A percentile compares a stretch with the other conserved stretches of the same genome.
Conservation (phyloP, 495 filamentous ascomycete genomes). For the Aspergillus nidulans region DNA sequence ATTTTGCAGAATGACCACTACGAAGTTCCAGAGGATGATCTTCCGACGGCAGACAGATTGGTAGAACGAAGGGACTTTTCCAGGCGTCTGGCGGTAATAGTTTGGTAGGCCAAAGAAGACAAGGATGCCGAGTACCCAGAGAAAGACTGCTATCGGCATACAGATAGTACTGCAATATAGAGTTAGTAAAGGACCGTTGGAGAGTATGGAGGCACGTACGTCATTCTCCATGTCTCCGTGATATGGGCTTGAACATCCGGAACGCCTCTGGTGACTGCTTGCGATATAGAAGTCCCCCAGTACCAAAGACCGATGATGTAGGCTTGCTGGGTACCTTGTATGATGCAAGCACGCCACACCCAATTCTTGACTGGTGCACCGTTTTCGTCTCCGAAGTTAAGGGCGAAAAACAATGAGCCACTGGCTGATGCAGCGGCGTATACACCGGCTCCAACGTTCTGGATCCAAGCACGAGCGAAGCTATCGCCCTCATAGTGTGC, state of each 20-base stretch:
- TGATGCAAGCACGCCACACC: slow-evolving; percentile 50
- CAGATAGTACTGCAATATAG: slow-evolving; percentile 31
- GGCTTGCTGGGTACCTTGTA: slow-evolving; percentile 47
- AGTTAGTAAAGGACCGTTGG: slow-evolving; percentile 10
- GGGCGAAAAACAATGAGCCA: slow-evolving; percentile 48
- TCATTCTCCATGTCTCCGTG: slow-evolving; percentile 46
- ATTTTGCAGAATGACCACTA: slow-evolving; percentile 44
- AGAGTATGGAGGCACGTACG: slow-evolving; percentile 24
- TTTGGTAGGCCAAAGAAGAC: slow-evolving; percentile 45
- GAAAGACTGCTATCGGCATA: slow-evolving; percentile 36
- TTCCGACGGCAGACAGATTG: slow-evolving; percentile 44
- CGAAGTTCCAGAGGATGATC: slow-evolving; percentile 49
- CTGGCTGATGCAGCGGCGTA: slow-evolving; percentile 48
- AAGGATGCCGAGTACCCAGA: slow-evolving; percentile 41
- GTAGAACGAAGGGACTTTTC: slow-evolving; percentile 58
- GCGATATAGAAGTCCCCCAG: slow-evolving; percentile 44
- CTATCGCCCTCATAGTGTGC: slow-evolving; percentile 50
- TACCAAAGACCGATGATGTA: slow-evolving; percentile 52
- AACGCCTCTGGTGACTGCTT: slow-evolving; percentile 31
- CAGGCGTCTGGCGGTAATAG: slow-evolving; percentile 57
- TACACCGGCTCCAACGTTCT: slow-evolving; percentile 44
- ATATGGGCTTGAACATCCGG: slow-evolving; percentile 30
- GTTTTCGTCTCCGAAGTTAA: slow-evolving; percentile 50
- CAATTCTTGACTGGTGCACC: slow-evolving; percentile 46
- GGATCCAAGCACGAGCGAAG: slow-evolving; percentile 44